Conservation (phyloP, 1,284 basidiomycete species). For the Vanrija sp. region DNA sequence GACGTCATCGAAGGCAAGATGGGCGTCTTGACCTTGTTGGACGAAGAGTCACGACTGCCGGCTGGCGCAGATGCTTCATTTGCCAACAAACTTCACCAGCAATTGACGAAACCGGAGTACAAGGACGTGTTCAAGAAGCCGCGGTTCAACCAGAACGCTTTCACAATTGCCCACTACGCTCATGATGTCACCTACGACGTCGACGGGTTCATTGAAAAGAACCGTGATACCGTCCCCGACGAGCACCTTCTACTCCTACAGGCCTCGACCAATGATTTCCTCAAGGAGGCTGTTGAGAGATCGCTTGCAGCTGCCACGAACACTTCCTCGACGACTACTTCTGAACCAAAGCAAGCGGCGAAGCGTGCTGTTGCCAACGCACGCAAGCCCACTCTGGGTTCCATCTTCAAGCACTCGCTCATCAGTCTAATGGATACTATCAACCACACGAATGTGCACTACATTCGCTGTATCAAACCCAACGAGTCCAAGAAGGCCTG, state of each 20-base stretch:
- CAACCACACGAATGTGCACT: constrained; percentile 96
- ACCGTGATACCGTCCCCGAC: constrained; percentile 96
- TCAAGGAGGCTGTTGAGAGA: constrained; percentile 89
- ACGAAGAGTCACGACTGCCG: constrained; percentile 96
- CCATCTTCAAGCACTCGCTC: constrained; percentile 95
- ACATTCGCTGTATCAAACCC: constrained; percentile 99
- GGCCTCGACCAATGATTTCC: constrained; percentile 81
- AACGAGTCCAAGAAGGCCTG: constrained; percentile 96
- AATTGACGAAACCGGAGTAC: constrained; percentile 79
- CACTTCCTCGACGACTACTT: neutral
- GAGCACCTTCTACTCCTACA: constrained; percentile 89
- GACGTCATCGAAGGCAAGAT: constrained; percentile 97
- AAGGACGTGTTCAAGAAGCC: constrained; percentile 95
- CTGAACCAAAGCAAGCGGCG: constrained; percentile 24
- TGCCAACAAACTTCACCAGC: constrained; percentile 86
- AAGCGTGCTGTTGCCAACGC: constrained; percentile 50
- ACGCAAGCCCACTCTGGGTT: constrained; percentile 93
- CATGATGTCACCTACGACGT: constrained; percentile 97
- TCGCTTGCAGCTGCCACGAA: constrained; percentile 65
- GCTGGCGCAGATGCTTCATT: constrained; percentile 90
- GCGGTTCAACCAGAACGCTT: constrained; percentile 91
- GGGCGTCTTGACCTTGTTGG: constrained; percentile 88
- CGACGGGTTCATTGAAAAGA: constrained; percentile 98
- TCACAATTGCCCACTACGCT: constrained; percentile 98
- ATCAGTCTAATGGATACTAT: constrained; percentile 96